Evolutionary conservation across 2,329 filamentous ascomycete genomes (phyloP), one percentile per base, ranked within the genome.

Genomic region (Colletotrichum cereale): DNA sequence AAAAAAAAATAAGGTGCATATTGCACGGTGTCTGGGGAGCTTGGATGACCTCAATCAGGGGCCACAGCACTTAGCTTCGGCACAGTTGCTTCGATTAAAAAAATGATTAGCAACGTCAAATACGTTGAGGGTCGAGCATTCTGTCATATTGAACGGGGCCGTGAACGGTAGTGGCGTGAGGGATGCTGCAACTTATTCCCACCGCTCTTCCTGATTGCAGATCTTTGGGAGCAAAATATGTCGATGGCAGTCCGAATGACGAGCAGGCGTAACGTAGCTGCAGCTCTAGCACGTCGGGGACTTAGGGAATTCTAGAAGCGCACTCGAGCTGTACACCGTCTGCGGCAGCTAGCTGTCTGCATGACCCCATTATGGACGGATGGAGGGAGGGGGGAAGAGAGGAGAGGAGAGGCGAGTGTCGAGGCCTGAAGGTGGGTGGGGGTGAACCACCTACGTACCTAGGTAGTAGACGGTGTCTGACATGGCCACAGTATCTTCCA

Each of bases 121-220:
- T 40, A n/a, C 24, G 44, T 58, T 44, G 52, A 55, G n/a, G 52
- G 6, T 55, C 31, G 57, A 67, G 44, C 11, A 52, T 57, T 55
- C n/a, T 57, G 52, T 53, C 64, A 63, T 40, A 26, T 52, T 63
- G 29, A 48, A 69, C 26, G 48, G 60, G 36, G 26, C 18, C 53
- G 40, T 61, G 31, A 36, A 36, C n/a, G 26, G 60, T 29, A 47
- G 60, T 64, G 65, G 64, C 58, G 69, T 58, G 65, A 64, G 65
- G 63, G n/a, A 58, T 47, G 40, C 63, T 64, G 60, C 58, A 63
- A 48, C 63, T 31, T 14, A 62, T 24, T 66, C 24, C 70, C 66
- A 72, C 70, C 70, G 70, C 70, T 71, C 52, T 72, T 72, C 66
- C 48, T 26, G 42, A 36, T 3, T 66, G 70, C 67, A 61, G 70